Evolutionary conservation across 768 basidiomycete species (phyloP).

Genomic region (Lyophyllum shimeji): DNA sequence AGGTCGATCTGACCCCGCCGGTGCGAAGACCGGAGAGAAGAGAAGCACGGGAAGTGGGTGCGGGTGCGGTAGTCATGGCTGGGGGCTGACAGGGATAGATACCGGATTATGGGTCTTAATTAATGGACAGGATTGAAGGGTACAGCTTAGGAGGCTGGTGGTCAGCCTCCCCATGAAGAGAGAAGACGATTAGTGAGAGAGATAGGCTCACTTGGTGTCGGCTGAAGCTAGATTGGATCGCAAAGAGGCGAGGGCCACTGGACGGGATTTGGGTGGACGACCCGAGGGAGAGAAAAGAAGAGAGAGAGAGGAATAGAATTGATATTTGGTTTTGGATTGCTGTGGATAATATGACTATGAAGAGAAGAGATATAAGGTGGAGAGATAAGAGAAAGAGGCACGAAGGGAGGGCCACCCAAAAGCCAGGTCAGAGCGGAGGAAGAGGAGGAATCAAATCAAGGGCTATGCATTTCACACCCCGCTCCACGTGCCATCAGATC

Average conservation of each 20-base stretch:
- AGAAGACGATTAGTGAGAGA: conserved; percentile 5
- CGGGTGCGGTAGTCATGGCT: conserved; percentile 45
- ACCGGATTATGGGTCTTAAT: conserved; percentile 26
- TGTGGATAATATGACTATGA: conserved; percentile 23
- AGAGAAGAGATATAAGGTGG: conserved; percentile 27
- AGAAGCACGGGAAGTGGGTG: conserved; percentile 67
- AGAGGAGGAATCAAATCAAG: conserved; percentile 30
- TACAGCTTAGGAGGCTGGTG: conserved; percentile 26
- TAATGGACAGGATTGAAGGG: conserved; percentile 37
- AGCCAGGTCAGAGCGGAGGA: conserved; percentile 34
- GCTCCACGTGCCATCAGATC: conserved; percentile 24
- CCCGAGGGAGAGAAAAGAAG: conserved; percentile 9
- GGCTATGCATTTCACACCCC: conserved; percentile 18
- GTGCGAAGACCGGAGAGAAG: conserved; percentile 89
- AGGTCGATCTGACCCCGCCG: conserved; percentile 83
- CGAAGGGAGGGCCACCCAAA: conserved; percentile 28
- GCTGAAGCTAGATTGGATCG: conserved; percentile 10
- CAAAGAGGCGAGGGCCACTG: conserved; percentile 19
- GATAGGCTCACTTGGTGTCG: conserved; percentile 3
- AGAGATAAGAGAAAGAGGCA: conserved; percentile 31
- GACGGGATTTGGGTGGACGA: conserved; percentile 20
- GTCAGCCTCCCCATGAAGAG: conserved; percentile 14
- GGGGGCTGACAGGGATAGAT: conserved; percentile 29
- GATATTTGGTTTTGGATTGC: conserved; percentile 8
- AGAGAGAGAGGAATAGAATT: conserved; percentile 17